A percentile compares a stretch with the other conserved stretches of the same genome.
Conservation (phyloP, 202 grass and related monocot species). For the Schoenoplectus triqueter region DNA sequence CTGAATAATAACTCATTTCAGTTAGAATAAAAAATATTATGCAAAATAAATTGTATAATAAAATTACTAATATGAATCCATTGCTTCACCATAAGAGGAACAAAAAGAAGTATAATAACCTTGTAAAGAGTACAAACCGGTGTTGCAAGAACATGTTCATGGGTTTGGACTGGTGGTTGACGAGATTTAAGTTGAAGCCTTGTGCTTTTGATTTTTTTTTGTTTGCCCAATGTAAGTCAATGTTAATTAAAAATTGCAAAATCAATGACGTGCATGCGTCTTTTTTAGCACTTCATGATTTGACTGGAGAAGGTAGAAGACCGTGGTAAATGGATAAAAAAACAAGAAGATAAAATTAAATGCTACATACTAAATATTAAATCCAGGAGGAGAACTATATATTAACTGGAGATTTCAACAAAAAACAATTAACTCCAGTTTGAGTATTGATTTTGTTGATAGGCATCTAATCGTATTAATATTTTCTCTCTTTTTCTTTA, state of each 20-base stretch:
- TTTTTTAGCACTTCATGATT: constrained; percentile 17
- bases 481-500: not conserved
- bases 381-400: too few species aligned
- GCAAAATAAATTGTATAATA: too few species aligned
- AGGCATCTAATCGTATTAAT: too few species aligned
- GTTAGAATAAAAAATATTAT: too few species aligned
- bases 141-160: constrained; percentile 27
- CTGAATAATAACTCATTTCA: too few species aligned
- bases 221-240: constrained; percentile 27
- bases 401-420: too few species aligned
- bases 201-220: constrained; percentile 20
- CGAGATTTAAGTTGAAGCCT: constrained; percentile 32
- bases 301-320: not conserved
- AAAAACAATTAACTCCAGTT: too few species aligned
- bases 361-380: not conserved
- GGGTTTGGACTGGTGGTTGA: not conserved
- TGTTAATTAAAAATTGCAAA: not conserved
- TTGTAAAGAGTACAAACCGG: not conserved
- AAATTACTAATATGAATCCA: too few species aligned
- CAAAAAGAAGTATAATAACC: not conserved
- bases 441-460: too few species aligned
- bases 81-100: too few species aligned
- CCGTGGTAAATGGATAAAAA: not conserved
- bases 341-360: not conserved
- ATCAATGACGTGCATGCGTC: constrained; percentile 26